Evolutionary conservation across 306 rosid genomes (phyloP).

Genomic region (Dalbergia cultrata): DNA sequence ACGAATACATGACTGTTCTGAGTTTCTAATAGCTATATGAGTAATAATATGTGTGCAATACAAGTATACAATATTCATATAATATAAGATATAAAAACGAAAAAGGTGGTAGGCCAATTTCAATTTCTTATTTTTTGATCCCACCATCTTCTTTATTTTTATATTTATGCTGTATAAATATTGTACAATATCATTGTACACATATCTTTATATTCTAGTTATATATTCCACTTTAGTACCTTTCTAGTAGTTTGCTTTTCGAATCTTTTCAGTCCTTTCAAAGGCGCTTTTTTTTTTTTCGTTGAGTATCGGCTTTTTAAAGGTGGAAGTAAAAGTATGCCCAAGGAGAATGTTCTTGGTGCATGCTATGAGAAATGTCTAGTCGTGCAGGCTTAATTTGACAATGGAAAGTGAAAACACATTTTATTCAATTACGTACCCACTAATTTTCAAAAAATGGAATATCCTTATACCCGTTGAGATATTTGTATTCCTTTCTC

Average conservation of each 20-base stretch:
- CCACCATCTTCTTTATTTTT: no score
- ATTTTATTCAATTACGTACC: no score
- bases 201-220: no score
- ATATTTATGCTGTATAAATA: no score
- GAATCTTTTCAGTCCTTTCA: slow-evolving; percentile 44
- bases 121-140: no score
- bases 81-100: no score
- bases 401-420: not conserved
- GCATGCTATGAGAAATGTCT: slow-evolving; percentile 31
- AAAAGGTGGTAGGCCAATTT: no score
- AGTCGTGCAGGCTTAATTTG: not conserved
- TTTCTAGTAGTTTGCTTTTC: slow-evolving; percentile 36
- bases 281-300: not conserved
- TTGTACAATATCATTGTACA: no score
- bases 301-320: slow-evolving; percentile 21
- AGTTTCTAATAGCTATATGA: slow-evolving; percentile 1
- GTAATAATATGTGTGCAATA: no score
- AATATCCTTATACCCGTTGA: no score
- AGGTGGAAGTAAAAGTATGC: slow-evolving; percentile 16
- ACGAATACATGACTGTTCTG: slow-evolving; percentile 16
- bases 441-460: no score
- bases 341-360: slow-evolving; percentile 7
- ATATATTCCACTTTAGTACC: slow-evolving; percentile 29
- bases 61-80: no score
- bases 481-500: not conserved